Conservation (phyloP, 108 stramenopile species). For the Fragilariopsis cylindrus region DNA sequence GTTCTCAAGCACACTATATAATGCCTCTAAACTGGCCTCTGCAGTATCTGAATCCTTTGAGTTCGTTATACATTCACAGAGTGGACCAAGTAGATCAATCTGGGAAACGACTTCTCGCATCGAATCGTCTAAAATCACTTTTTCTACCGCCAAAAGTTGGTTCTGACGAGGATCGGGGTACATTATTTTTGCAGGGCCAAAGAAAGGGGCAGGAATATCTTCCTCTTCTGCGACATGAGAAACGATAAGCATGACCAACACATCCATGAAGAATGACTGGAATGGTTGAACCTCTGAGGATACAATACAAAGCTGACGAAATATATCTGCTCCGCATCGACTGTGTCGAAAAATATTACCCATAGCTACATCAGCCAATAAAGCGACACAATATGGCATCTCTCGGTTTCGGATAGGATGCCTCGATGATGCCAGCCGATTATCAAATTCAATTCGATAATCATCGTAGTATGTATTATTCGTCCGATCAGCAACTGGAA, state of each 20-base stretch:
- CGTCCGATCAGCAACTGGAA: constrained; percentile 41
- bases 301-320: constrained; percentile 54
- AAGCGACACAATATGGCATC: constrained; percentile 59
- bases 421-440: constrained; percentile 39
- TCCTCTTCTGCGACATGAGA: constrained; percentile 42
- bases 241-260: constrained; percentile 62
- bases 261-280: constrained; percentile 71
- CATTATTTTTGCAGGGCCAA: constrained; percentile 39
- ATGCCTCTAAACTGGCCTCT: constrained; percentile 60
- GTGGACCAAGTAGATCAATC: constrained; percentile 53
- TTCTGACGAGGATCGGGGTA: constrained; percentile 39
- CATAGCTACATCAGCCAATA: constrained; percentile 69
- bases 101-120: constrained; percentile 25
- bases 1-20: constrained; percentile 72
- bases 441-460: constrained; percentile 40
- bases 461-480: constrained; percentile 65
- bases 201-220: constrained; percentile 30
- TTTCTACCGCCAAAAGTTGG: constrained; percentile 48
- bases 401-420: constrained; percentile 51
- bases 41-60: constrained; percentile 53
- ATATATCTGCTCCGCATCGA: constrained; percentile 48
- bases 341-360: constrained; percentile 64
- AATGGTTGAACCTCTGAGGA: constrained; percentile 54
- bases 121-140: constrained; percentile 2
- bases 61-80: constrained; percentile 63